phyloP scores from a whole-genome alignment of 371 early-diverging fungal species.

The Rhizoclosmatium hyalinum region DNA sequence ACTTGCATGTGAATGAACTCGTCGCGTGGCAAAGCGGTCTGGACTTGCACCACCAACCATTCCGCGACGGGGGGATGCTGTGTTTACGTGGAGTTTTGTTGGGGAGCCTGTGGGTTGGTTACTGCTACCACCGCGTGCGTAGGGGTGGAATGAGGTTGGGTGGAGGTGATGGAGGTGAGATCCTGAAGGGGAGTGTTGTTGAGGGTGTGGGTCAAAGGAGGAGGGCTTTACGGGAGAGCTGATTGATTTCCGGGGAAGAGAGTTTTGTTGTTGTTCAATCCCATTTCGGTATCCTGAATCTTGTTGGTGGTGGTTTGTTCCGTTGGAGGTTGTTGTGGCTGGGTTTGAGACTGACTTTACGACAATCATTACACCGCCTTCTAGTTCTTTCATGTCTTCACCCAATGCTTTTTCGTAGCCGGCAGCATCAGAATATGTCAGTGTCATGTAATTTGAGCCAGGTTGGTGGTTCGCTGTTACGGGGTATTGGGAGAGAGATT shows the following conservation, averaged over 20 bases:
- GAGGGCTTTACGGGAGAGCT: not conserved
- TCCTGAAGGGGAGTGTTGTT: no score
- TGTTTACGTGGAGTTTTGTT: not conserved
- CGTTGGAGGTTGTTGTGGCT: not conserved
- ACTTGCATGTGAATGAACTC: not conserved
- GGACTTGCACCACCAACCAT: not conserved
- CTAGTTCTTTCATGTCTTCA: slow-evolving; percentile 3
- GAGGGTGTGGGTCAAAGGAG: no score
- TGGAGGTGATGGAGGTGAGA: slow-evolving; percentile 3
- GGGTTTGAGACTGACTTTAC: not conserved
- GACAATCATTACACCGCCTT: slow-evolving; percentile 11
- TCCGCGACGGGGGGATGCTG: slow-evolving; percentile 2
- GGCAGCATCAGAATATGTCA: slow-evolving; percentile 9
- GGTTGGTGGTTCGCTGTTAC: not conserved
- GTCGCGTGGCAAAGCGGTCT: not conserved
- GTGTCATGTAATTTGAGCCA: slow-evolving; percentile 16
- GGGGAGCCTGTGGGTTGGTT: not conserved
- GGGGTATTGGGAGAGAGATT: not conserved
- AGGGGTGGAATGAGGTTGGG: slow-evolving; percentile 11
- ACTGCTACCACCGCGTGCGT: not conserved
- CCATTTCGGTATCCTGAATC: not conserved
- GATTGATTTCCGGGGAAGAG: no score
- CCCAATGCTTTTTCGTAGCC: not conserved
- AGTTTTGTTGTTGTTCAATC: not conserved
- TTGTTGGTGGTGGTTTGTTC: slow-evolving; percentile 10